Evolutionary conservation across 139 green algal genomes (phyloP).

Genomic region (Haematococcus sp.): DNA sequence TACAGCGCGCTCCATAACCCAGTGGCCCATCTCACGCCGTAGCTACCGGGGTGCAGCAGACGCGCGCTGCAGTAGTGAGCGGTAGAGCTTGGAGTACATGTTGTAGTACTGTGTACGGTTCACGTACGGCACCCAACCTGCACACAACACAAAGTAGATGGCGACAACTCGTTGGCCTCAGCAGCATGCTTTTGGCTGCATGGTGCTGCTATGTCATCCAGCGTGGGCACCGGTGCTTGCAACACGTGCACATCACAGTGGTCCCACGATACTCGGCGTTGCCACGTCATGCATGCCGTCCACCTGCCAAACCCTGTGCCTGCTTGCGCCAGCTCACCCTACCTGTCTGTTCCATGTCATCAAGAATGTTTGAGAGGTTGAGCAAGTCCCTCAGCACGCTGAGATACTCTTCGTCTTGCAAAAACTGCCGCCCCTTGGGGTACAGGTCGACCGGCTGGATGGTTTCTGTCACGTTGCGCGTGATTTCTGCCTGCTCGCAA

Average conservation of each 20-base stretch:
- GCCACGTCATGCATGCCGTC: background rate
- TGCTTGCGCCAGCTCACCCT: slow-evolving; percentile 11
- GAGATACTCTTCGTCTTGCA: slow-evolving; percentile 55
- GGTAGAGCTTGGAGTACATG: slow-evolving; percentile 45
- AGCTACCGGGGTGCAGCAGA: too few species aligned
- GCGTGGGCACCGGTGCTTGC: too few species aligned
- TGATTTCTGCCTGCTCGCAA: slow-evolving; percentile 29
- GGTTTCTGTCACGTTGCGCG: slow-evolving; percentile 44
- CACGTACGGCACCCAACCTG: slow-evolving; percentile 37
- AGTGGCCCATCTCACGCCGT: too few species aligned
- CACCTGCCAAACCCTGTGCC: too few species aligned
- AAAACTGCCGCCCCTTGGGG: slow-evolving; percentile 35
- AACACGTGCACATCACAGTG: too few species aligned
- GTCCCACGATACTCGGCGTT: too few species aligned
- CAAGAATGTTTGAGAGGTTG: slow-evolving; percentile 55
- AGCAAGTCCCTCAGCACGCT: slow-evolving; percentile 54
- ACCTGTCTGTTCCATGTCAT: slow-evolving; percentile 52
- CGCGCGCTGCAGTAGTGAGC: slow-evolving; percentile 14
- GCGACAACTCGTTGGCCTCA: too few species aligned
- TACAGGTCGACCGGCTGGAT: slow-evolving; percentile 49
- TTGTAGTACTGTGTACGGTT: slow-evolving; percentile 42
- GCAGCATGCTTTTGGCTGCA: too few species aligned
- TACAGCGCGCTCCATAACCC: too few species aligned
- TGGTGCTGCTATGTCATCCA: too few species aligned
- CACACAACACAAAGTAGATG: too few species aligned